Base-by-base conservation (phyloP, 176 grass and related monocot genomes). In the Lolium perenne region DNA sequence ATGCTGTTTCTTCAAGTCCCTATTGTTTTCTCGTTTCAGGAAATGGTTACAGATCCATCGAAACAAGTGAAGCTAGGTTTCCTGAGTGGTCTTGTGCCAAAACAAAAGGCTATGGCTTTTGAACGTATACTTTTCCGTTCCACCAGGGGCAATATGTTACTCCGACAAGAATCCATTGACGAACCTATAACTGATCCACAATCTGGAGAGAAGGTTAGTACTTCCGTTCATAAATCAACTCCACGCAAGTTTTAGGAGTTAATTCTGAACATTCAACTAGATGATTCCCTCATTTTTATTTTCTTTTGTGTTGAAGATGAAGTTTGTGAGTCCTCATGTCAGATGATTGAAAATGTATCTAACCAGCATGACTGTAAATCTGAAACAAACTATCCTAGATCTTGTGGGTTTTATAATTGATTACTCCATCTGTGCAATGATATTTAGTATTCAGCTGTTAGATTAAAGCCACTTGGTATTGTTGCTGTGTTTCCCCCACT, bases 11-110 rank as follows among this genome's bases (percentile, higher is more conserved):
- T 49, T 64, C 10, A 10, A 59, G 35, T 26, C 79, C 67, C 77
- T 77, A 74, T 62, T 76, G 20, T 47, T 38, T 12, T 12, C 87
- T 18, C 3, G 7, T 76, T 53, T 12, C 68, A 98, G 96, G 96
- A 98, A 87, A 91, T 92, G 93, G 77, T 90, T 32, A 89, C 26
- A 59, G 96, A 98, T 91, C 96, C 93, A 76, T 92, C 90, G 71
- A 98, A 98, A 86, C 96, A 98, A 90, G 90, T 98, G 75, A 95
- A 92, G 55, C 91, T 98, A 71, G 96, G 96, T 49, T 98, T 93
- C 62, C 40, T 98, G n/a, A 91, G 92, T 91, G 96, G 96, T 17
- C 91, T 98, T 92, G 91, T 98, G 21, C 96, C 93, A 57, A 95
- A 98, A 82, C 93, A 98, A 84, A 98, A 95, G 86, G 83, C 93